Evolutionary conservation across 2,329 filamentous ascomycete species (phyloP).

Genomic region (Chaetomiaceae sp.): DNA sequence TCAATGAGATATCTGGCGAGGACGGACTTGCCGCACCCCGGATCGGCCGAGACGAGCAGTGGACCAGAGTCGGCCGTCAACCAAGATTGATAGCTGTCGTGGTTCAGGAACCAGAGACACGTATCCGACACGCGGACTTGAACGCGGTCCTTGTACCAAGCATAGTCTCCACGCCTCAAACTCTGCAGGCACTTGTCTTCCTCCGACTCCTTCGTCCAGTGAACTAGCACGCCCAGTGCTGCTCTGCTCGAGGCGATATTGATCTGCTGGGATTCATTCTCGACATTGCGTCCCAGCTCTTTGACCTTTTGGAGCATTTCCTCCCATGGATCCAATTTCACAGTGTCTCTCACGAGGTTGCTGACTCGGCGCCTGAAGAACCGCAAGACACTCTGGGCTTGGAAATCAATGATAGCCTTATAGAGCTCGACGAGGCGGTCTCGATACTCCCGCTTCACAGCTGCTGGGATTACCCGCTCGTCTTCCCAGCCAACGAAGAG

Average conservation of each 20-base stretch:
- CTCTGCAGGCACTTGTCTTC: no score
- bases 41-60: slow-evolving; percentile 34
- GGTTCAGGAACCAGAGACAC: slow-evolving; percentile 30
- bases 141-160: slow-evolving; percentile 27
- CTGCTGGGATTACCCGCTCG: slow-evolving; percentile 16
- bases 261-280: slow-evolving; percentile 6
- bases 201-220: no score
- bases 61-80: slow-evolving; percentile 23
- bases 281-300: neutral
- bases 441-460: no score
- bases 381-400: slow-evolving; percentile 29
- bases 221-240: no score
- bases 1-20: slow-evolving; percentile 26
- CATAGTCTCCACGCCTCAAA: slow-evolving; percentile 13
- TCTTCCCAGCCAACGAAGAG: slow-evolving; percentile 8
- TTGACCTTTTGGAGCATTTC: neutral
- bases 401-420: slow-evolving; percentile 31
- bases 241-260: no score
- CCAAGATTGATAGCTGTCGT: slow-evolving; percentile 29
- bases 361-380: slow-evolving; percentile 23
- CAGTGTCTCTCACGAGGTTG: neutral
- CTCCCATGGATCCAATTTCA: neutral
- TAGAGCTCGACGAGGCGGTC: slow-evolving; percentile 27
- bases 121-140: slow-evolving; percentile 24
- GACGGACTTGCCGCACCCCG: slow-evolving; percentile 30